Base-by-base conservation (phyloP, 176 grass and related monocot species). In the Ensete glaucum region DNA sequence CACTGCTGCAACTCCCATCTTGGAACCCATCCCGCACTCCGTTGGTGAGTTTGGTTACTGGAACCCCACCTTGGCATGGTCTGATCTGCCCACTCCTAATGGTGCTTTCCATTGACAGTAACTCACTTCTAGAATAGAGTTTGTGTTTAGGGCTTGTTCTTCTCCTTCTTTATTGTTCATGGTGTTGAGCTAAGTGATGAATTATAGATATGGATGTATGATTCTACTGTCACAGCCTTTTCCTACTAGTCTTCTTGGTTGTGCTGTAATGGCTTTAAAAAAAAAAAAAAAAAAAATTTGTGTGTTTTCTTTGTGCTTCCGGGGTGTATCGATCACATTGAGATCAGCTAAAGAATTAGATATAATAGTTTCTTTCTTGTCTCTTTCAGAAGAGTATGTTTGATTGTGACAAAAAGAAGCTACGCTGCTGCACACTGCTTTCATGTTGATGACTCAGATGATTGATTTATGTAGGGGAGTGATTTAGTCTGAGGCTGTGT, bases 51-150 rank as follows among this genome's bases (percentile, higher is more conserved):
- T 77, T 10, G 59, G 29, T 20, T 77, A 64, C 75, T 77, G 75
- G 75, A 77, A 65, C 52, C 49, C 74, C 8, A 13, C 13, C 3
- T 11, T 52, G 29, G 49, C 59, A 3, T 77, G 75, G 75, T 25
- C 75, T 9, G 60, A 77, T 64, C 57, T 77, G 13, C 60, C 75
- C 34, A 64, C 75, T 64, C 48, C 75, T 14, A 77, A 77, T 52
- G 75, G 75, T 23, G 75, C 75, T 6, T 77, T 77, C 49, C 75
- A 59, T 51, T 77, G 25, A 58, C 22, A 10, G 3, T 23, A 2
- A 19, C 12, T 69, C 15, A 13, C 16, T 16, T 6, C 11, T 24
- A 4, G 1, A 5, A 15, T 63, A 49, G 48, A 9, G 14, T 52
- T 13, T 64, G 34, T 70, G 64, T 75, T 23, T 76, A 76, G 74